These are phyloP conservation scores for Mallotus nudiflorus DNA, from an alignment of 345 rosid genomes.

Conservation along the genomic window DNA sequence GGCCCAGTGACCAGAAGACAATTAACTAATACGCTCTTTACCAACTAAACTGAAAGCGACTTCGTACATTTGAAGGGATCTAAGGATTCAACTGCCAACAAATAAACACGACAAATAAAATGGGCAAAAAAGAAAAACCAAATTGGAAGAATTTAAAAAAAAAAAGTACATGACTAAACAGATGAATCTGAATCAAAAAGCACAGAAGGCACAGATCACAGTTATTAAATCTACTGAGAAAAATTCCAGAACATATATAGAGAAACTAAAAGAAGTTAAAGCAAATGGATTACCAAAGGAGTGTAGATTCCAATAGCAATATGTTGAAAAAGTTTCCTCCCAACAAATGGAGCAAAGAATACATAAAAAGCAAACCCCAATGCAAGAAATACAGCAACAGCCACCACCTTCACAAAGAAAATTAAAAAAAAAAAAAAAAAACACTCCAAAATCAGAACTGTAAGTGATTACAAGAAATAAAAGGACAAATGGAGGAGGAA, in stretches of 20 bases:
- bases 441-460: constrained; percentile 29
- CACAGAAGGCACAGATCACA: constrained; percentile 47
- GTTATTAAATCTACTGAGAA: constrained; percentile 17
- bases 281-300: constrained; percentile 70
- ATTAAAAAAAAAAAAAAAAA: constrained; percentile 13
- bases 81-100: constrained; percentile 12
- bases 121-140: constrained; percentile 22
- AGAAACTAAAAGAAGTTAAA: constrained; percentile 1
- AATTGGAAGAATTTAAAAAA: constrained; percentile 13
- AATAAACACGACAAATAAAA: constrained; percentile 18
- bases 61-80: constrained; percentile 20
- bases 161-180: constrained; percentile 7
- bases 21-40: constrained; percentile 15
- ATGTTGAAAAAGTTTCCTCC: constrained; percentile 73
- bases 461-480: not conserved
- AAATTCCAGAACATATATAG: not conserved
- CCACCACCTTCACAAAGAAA: constrained; percentile 75
- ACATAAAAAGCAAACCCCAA: constrained; percentile 97
- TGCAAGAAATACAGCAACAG: constrained; percentile 97
- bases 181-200: constrained; percentile 24
- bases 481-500: too few species aligned
- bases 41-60: constrained; percentile 14
- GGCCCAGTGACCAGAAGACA: constrained; percentile 29
- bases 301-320: constrained; percentile 88
- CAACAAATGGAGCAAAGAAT: constrained; percentile 98